Evolutionary conservation across 225 moss, liverwort and hornwort genomes (phyloP), one percentile per base, ranked within the genome.

Genomic region (Climacium dendroides): DNA sequence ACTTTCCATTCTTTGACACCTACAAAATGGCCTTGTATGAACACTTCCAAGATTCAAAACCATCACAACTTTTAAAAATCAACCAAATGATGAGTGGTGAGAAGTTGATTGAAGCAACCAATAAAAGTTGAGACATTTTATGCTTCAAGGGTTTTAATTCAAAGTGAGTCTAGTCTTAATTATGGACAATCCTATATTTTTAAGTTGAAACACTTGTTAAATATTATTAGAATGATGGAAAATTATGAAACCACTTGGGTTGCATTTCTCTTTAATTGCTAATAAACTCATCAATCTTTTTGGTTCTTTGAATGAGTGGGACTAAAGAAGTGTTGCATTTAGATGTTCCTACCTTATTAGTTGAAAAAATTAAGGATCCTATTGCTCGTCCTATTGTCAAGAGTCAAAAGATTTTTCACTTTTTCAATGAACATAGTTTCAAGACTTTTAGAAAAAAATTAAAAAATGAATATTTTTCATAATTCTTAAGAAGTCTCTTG

Each of bases 181-280:
- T 34, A 5, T 18, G 47, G 39, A 19, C 29, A 11, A 34, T 23
- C 9, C 2, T 14, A 8, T 34, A 5, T 17, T 35, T 75, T n/a
- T 2, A 24, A 54, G 2, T 54, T 4, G 24, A 3, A 77, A 25
- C 4, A n/a, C 9, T n/a, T 76, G n/a, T 6, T 3, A 23, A 35
- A 23, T 34, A 15, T 14, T n/a, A 14, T 0, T 9, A 35, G 7
- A 32, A 2, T 15, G 5, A 23, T 0, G 0, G 0, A n/a, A 55
- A 55, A 15, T 37, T 25, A 77, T 1, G 0, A 77, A 77, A 54
- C 10, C 10, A 55, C 25, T 55, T 10, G 25, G 3, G 23, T 25
- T 23, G 24, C 6, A 76, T 55, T 77, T 37, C 4, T 55, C 2
- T 77, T 15, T 15, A 54, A 1, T 54, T 0, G 1, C 6, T 52